These are phyloP conservation scores for Aspergillus incahuasiensis DNA, from an alignment of 495 filamentous ascomycete species.

Conservation along the genomic window DNA sequence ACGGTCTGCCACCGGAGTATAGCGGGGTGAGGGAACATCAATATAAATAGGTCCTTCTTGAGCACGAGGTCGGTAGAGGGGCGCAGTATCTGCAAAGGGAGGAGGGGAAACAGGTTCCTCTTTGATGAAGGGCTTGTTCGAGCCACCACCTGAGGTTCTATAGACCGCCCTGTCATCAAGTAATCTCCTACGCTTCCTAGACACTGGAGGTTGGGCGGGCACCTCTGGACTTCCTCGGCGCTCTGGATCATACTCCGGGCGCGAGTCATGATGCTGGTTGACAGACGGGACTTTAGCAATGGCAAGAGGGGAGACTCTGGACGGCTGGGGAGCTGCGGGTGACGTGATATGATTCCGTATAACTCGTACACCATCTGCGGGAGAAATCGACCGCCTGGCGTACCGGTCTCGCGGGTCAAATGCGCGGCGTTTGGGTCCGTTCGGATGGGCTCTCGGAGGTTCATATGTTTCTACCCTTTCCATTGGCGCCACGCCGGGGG, in stretches of 20 bases:
- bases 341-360: constrained; percentile 61
- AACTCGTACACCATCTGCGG: constrained; percentile 39
- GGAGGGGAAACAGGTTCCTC: constrained; percentile 82
- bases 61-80: constrained; percentile 38
- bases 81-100: constrained; percentile 54
- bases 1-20: constrained; percentile 36
- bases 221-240: constrained; percentile 37
- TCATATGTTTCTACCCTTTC: constrained; percentile 25
- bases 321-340: constrained; percentile 76
- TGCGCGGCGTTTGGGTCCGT: constrained; percentile 17
- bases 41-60: constrained; percentile 46
- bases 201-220: constrained; percentile 27
- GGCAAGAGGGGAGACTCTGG: constrained; percentile 73
- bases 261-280: constrained; percentile 27
- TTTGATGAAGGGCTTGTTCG: constrained; percentile 66
- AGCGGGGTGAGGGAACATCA: constrained; percentile 45
- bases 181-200: constrained; percentile 48
- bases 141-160: constrained; percentile 26
- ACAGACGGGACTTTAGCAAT: constrained; percentile 54
- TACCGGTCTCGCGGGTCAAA: constrained; percentile 18
- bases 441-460: constrained; percentile 18
- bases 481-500: constrained; percentile 36
- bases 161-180: constrained; percentile 29
- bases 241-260: constrained; percentile 22
- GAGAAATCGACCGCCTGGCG: constrained; percentile 23